Evolutionary conservation across 179 eudicot genomes (phyloP), one percentile per base, ranked within the genome.

Genomic region (Nepenthes alata): DNA sequence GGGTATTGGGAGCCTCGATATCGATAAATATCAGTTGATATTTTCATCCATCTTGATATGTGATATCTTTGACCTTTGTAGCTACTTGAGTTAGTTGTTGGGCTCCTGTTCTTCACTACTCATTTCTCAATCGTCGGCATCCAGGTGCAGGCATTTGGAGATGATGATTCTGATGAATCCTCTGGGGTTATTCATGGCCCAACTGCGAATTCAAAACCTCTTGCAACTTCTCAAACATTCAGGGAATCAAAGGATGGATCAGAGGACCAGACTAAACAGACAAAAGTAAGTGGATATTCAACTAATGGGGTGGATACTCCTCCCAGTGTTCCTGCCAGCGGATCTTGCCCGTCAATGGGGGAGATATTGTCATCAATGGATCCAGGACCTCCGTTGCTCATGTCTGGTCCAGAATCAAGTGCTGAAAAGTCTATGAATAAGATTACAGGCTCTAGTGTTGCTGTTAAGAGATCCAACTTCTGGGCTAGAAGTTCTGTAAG

Each of bases 401-500:
- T 66, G 45, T 59, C 80, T 64, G 86, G 75, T 15, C 77, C 83
- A 68, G 91, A 87, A 70, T 70, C 81, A 63, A 57, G 66, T 72
- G 65, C 70, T 68, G 89, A 86, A 56, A 91, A 80, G 69, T 69
- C 85, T 52, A 41, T 48, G 35, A 78, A 67, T 78, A 85, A 82
- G 74, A 67, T 63, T 62, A 16, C 81, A 3, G 74, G 72, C 63
- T 67, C 97, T 47, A 77, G 63, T 35, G 57, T 45, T 50, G 83
- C 60, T 76, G 84, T 57, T 58, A 87, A 84, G 77, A 80, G 87
- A 58, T 76, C 95, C 52, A 71, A 78, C 15, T 81, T 93, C 74
- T 90, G 94, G 98, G 93, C 91, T 55, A 82, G 94, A 77, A 79
- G 70, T 64, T 67, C 72, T 67, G 98, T 93, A 71, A 87, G 98